A percentile compares a stretch with the other conserved stretches of the same genome.
These are phyloP conservation scores for Zygnema circumcarinatum DNA, from an alignment of 139 green algal species.

Conservation along the genomic window DNA sequence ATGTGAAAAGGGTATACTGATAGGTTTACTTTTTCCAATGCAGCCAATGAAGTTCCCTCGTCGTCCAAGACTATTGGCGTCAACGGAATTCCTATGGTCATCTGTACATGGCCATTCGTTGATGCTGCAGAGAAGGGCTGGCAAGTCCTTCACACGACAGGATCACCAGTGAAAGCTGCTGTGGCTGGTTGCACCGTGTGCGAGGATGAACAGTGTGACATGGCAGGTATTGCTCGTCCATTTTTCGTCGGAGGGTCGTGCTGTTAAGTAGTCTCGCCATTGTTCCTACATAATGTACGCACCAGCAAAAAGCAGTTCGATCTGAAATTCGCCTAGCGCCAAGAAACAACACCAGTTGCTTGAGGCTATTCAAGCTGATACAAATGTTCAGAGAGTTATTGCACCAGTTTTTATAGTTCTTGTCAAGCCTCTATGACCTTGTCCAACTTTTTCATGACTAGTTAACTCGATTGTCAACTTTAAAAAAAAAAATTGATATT, in stretches of 20 bases:
- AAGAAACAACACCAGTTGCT: too few species aligned
- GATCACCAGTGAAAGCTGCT: constrained; percentile 23
- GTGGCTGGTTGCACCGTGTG: constrained; percentile 43
- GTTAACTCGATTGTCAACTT: too few species aligned
- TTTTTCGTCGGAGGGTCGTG: background rate
- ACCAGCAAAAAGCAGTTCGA: background rate
- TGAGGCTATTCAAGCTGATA: too few species aligned
- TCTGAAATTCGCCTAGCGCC: background rate
- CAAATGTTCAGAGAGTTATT: too few species aligned
- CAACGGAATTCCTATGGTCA: constrained; percentile 60
- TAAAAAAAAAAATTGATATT: too few species aligned
- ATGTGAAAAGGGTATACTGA: too few species aligned
- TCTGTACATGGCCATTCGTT: constrained; percentile 79
- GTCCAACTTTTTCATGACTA: too few species aligned
- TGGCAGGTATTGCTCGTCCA: constrained; percentile 60
- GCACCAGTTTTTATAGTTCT: too few species aligned
- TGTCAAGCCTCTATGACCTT: too few species aligned
- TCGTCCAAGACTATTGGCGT: background rate
- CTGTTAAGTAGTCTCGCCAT: background rate
- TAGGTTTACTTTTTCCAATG: background rate
- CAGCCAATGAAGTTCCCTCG: background rate
- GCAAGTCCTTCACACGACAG: constrained; percentile 44
- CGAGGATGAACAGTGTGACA: constrained; percentile 73
- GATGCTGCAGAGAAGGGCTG: constrained; percentile 68
- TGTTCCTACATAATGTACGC: background rate